Base-by-base conservation (phyloP, 2,329 filamentous ascomycete genomes). In the Cladosporium colombiae region DNA sequence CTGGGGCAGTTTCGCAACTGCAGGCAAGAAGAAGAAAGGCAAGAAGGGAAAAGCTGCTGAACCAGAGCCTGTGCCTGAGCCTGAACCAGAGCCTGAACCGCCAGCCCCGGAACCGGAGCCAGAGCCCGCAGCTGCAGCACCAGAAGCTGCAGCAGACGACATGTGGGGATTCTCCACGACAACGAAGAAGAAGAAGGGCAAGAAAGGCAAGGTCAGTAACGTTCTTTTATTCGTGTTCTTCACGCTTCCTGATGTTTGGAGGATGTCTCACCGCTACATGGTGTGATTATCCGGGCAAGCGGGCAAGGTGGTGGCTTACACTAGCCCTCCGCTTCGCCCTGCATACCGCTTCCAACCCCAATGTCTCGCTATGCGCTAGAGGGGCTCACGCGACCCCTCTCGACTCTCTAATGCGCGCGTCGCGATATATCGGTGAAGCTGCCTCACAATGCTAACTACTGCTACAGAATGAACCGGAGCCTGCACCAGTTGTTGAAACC, bases 1-100 rank as follows among this genome's bases (percentile, higher is more conserved):
- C 1, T 88, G 75, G 77, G 75, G 72, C 16, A 56, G 66, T 18
- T 73, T 74, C 29, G 73, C 74, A 16, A 69, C 77, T 25, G 74
- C 74, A 8, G 74, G 76, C 55, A 81, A 79, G 68, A 69, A 70
- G 59, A 66, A 75, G 62, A 70, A 69, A 2, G 75, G 75, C 66
- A 74, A 75, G 66, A 69, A 66, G 33, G 56, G 67, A 27, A 65
- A 66, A 14, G 65, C 64, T 59, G 70, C 69, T 31, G 70, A 71
- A 6, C 70, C 70, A 40, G 68, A 68, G 27, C 71, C 71, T 31
- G 68, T 69, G 33, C 67, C 68, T 35, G 64, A 44, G 21, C 72
- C 71, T 18, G 69, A 70, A 40, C 67, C 68, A 25, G 65, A 68
- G 21, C 70, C 68, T 6, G 70, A 72, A n/a, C 60, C 60, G 14